Percentiles rank a stretch among this genome's conserved stretches.
These are phyloP conservation scores for Pseudevernia furfuracea DNA, from an alignment of 495 filamentous ascomycete species.

Conservation along the genomic window DNA sequence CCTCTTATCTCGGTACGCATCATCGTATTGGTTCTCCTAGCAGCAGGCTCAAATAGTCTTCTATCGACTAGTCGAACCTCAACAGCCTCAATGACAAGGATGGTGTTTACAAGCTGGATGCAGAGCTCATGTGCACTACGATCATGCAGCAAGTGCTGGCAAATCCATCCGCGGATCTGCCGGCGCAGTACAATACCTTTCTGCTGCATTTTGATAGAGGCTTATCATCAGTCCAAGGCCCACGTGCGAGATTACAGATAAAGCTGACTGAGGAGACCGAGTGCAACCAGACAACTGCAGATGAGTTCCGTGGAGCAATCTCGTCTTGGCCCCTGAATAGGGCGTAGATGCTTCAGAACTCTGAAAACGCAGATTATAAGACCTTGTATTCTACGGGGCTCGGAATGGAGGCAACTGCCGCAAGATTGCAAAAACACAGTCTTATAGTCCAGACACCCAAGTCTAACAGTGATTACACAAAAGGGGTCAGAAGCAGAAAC, in stretches of 20 bases:
- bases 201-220: constrained; percentile 14
- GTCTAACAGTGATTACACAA: neutral
- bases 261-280: constrained; percentile 3
- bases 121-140: constrained; percentile 10
- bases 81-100: constrained; percentile 1
- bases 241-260: neutral
- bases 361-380: neutral
- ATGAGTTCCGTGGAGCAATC: neutral
- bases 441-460: neutral
- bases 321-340: neutral
- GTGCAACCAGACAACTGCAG: neutral
- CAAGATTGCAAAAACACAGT: neutral
- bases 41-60: constrained; percentile 5
- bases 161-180: constrained; percentile 10
- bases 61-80: constrained; percentile 1
- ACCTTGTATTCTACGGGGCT: neutral
- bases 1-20: constrained; percentile 9
- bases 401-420: neutral
- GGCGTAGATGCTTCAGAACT: neutral
- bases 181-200: constrained; percentile 15
- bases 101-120: constrained; percentile 12
- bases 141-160: constrained; percentile 6
- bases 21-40: neutral
- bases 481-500: neutral
- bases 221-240: constrained; percentile 1